Conservation (phyloP, 371 early-diverging fungal species). For the Apophysomyces ossiformis region DNA sequence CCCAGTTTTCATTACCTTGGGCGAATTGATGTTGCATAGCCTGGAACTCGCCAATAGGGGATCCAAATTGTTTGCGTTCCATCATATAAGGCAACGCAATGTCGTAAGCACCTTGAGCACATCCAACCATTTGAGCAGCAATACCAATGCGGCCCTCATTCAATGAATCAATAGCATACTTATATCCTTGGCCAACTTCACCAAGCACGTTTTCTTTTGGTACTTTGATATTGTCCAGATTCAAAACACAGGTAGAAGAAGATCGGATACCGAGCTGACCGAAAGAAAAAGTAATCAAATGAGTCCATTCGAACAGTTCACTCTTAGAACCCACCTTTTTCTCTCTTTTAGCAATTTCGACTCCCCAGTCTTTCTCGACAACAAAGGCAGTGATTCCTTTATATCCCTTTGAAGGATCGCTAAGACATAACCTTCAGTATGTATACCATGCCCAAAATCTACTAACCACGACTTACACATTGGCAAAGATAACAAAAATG, state of each 20-base stretch:
- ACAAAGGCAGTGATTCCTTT: slow-evolving; percentile 97
- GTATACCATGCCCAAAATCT: neutral
- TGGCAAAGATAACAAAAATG: slow-evolving; percentile 96
- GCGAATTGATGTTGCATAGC: slow-evolving; percentile 97
- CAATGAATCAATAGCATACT: slow-evolving; percentile 95
- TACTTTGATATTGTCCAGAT: slow-evolving; percentile 89
- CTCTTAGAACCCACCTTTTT: slow-evolving; percentile 61
- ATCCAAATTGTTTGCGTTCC: slow-evolving; percentile 94
- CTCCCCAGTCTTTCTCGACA: slow-evolving; percentile 93
- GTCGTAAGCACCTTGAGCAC: slow-evolving; percentile 95
- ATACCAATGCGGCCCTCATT: slow-evolving; percentile 97
- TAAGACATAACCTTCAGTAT: slow-evolving; percentile 1
- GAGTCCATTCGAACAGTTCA: neutral
- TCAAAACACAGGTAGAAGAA: slow-evolving; percentile 92
- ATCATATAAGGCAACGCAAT: slow-evolving; percentile 86
- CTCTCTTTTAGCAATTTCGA: slow-evolving; percentile 94
- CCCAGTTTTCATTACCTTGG: slow-evolving; percentile 51
- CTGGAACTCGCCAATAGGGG: slow-evolving; percentile 88
- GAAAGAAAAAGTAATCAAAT: neutral
- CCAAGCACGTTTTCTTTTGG: slow-evolving; percentile 90
- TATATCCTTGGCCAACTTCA: slow-evolving; percentile 94
- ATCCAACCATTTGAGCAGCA: slow-evolving; percentile 96
- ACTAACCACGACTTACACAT: slow-evolving; percentile 52
- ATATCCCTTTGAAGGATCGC: slow-evolving; percentile 89
- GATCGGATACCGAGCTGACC: slow-evolving; percentile 89